Evolutionary conservation across 495 filamentous ascomycete genomes (phyloP).

Genomic region (Cercophora scortea): DNA sequence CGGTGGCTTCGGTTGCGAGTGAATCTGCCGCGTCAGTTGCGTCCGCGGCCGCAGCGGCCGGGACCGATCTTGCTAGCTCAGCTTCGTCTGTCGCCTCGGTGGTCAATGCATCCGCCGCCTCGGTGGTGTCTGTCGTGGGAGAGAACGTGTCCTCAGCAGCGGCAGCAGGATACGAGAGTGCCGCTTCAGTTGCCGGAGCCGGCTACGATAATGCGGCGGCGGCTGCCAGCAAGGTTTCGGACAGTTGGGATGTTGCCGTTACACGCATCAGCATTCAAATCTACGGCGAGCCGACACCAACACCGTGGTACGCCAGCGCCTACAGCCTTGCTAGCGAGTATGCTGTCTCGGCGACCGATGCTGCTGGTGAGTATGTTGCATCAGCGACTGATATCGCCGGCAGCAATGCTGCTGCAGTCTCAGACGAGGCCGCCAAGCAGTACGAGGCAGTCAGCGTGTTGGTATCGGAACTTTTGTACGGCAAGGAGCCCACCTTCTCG

Average conservation of each 20-base stretch:
- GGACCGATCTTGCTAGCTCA: conserved; percentile 18
- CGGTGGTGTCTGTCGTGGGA: conserved; percentile 10
- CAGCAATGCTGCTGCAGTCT: conserved; percentile 47
- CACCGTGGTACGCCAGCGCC: conserved; percentile 43
- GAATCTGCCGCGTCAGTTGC: conserved; percentile 33
- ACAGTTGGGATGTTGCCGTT: conserved; percentile 59
- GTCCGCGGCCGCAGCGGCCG: conserved; percentile 25
- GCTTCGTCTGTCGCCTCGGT: conserved; percentile 27
- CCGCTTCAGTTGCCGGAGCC: conserved; percentile 17
- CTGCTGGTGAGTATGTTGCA: conserved; percentile 18
- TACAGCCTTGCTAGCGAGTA: conserved; percentile 23
- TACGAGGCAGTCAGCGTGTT: conserved; percentile 64
- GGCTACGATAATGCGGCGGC: conserved; percentile 15
- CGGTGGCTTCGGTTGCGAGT: conserved; percentile 19
- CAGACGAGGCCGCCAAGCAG: conserved; percentile 46
- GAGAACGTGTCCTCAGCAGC: conserved; percentile 20
- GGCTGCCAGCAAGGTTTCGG: conserved; percentile 34
- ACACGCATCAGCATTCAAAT: conserved; percentile 61
- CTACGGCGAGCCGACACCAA: conserved; percentile 64
- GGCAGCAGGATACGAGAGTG: conserved; percentile 25
- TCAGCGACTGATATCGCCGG: conserved; percentile 46
- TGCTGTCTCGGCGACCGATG: conserved; percentile 11
- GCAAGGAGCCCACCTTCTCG: conserved; percentile 73
- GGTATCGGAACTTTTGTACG: conserved; percentile 67
- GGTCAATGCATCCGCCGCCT: conserved; percentile 22